Evolutionary conservation across 2,329 filamentous ascomycete species (phyloP).

Genomic region (Hypoxylon sp.): DNA sequence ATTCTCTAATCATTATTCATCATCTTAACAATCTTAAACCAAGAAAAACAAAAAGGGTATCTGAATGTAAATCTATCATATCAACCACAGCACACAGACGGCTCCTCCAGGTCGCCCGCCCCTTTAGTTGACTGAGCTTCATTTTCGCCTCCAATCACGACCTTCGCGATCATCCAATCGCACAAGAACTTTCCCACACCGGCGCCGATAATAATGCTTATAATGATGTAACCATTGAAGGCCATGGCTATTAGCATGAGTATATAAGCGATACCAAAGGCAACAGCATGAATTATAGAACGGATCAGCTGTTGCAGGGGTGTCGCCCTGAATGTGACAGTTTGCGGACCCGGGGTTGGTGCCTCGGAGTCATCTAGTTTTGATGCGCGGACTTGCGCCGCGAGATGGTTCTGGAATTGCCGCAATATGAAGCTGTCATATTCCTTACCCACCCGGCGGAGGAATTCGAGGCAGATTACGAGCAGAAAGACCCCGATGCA

Average conservation of each 20-base stretch:
- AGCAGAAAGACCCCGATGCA: conserved; percentile 62
- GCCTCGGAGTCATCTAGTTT: conserved; percentile 35
- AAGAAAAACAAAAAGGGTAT: conserved; percentile 33
- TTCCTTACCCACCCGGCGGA: conserved; percentile 60
- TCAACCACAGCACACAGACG: conserved; percentile 64
- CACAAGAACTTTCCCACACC: conserved; percentile 69
- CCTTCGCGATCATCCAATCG: conserved; percentile 65
- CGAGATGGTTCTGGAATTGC: conserved; percentile 57
- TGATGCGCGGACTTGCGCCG: conserved; percentile 47
- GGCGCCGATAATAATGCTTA: conserved; percentile 63
- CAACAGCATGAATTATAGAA: conserved; percentile 58
- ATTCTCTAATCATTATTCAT: conserved; percentile 12
- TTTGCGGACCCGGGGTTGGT: conserved; percentile 37
- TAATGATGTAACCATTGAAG: conserved; percentile 63
- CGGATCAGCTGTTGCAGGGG: conserved; percentile 60
- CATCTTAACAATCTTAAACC: conserved; percentile 7
- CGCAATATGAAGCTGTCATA: conserved; percentile 60
- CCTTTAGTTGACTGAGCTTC: conserved; percentile 44
- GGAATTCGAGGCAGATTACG: conserved; percentile 58
- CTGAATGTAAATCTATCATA: conserved; percentile 24
- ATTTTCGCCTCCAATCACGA: conserved; percentile 53
- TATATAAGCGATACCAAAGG: conserved; percentile 62
- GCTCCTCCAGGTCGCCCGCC: conserved; percentile 60
- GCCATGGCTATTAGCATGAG: conserved; percentile 64
- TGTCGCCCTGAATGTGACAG: conserved; percentile 58